These are phyloP conservation scores for Penicillium sp. DNA, from an alignment of 2,329 filamentous ascomycete species.

Conservation along the genomic window DNA sequence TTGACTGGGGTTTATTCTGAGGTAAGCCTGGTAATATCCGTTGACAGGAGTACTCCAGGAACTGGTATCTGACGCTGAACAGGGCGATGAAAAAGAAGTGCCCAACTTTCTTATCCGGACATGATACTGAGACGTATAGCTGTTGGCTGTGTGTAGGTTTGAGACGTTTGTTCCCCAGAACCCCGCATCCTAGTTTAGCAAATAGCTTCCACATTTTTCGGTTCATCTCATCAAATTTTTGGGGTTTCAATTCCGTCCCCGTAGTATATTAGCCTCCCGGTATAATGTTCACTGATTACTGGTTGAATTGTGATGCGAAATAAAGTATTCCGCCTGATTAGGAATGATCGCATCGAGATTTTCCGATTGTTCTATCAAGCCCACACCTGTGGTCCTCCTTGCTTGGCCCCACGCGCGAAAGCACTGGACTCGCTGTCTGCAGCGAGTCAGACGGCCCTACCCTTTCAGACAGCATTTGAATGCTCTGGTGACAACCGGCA, in stretches of 20 bases:
- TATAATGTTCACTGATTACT: no score
- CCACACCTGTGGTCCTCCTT: no score
- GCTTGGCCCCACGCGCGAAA: no score
- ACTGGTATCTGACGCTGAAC: neutral
- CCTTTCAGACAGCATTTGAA: no score
- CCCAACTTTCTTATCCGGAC: neutral
- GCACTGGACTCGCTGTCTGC: no score
- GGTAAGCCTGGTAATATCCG: constrained; percentile 13
- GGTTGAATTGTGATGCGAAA: no score
- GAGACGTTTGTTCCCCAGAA: neutral
- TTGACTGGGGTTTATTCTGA: constrained; percentile 22
- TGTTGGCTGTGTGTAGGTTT: neutral
- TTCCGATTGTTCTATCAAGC: no score
- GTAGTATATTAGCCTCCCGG: neutral
- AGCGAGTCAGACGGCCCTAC: no score
- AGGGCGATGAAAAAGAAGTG: neutral
- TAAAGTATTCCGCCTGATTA: no score
- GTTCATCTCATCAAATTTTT: neutral
- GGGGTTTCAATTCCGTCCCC: neutral
- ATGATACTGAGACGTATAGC: neutral
- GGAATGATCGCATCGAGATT: no score
- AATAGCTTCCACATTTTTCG: neutral
- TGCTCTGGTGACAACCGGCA: no score
- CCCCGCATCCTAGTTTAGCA: neutral
- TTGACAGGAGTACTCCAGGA: neutral